Evolutionary conservation across 2,329 filamentous ascomycete genomes (phyloP), one percentile per base, ranked within the genome.

Genomic region (Colletotrichum filicis): DNA sequence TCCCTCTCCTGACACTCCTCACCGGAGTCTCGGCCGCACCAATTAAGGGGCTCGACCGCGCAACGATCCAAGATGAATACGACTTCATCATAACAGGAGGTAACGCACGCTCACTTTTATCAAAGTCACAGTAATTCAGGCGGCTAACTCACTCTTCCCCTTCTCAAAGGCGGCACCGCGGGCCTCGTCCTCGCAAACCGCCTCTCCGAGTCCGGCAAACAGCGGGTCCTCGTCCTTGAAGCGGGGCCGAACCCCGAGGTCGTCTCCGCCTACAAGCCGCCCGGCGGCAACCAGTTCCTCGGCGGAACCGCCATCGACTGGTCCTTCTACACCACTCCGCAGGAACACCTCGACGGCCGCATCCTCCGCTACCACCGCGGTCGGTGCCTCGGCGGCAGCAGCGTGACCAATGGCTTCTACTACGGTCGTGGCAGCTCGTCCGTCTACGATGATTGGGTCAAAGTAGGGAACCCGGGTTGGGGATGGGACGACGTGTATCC

Each of bases 381-480:
- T 16, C 74, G 76, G 24, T 77, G 77, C n/a, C 71, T 81, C 4
- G 80, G 80, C n/a, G 79, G 80, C 35, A 79, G 78, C 56, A 81
- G 79, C 19, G 75, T 77, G 5, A 78, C 77, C 28, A 82, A 81
- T 58, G 80, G 80, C 19, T 78, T 82, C 66, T 78, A 78, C 71
- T 81, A 80, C 69, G 79, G 79, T 52, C 75, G 79, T 32, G 79
- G 78, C 11, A 77, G 76, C 49, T 76, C 79, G 4, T 77, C 75
- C 37, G 77, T 81, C 46, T 80, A 80, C 57, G 77, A 81, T 58
- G 76, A 77, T 49, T 82, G 81, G 80, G 79, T 76, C 19, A 69
- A 76, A 5, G 65, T 82, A 8, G 80, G 79, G 5, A 82, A 81
- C 61, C 71, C 77, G 1, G 79, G 81, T 2, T 82, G 80, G 79